Percentiles rank a stretch among this genome's conserved stretches.
phyloP scores from a whole-genome alignment of 305 asterid species.

The Striga hermonthica region DNA sequence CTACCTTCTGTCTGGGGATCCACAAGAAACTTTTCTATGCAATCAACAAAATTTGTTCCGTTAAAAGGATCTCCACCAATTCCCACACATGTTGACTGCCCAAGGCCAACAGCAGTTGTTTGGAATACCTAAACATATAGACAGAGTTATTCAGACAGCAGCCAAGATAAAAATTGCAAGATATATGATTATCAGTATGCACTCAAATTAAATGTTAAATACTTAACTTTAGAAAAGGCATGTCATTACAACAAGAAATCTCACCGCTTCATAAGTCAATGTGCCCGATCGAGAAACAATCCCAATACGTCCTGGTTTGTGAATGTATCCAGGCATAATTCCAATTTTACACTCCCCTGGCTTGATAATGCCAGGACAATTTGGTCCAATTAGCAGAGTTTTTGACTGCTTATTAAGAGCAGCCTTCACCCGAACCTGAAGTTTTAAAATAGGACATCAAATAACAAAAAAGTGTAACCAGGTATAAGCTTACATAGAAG shows the following conservation, averaged over 20 bases:
- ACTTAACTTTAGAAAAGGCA: conserved; percentile 3
- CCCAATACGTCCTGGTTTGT: conserved; percentile 97
- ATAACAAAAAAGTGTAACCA: conserved; percentile 24
- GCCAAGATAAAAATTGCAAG: conserved; percentile 12
- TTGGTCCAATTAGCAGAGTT: conserved; percentile 93
- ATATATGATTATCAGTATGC: neutral
- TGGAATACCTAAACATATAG: conserved; percentile 73
- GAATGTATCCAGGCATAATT: conserved; percentile 97
- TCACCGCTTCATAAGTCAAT: conserved; percentile 87
- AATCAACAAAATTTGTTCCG: conserved; percentile 96
- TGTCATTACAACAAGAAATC: conserved; percentile 28
- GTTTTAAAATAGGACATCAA: conserved; percentile 25
- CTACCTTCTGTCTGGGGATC: conserved; percentile 98
- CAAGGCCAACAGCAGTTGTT: conserved; percentile 98
- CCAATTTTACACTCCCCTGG: conserved; percentile 99
- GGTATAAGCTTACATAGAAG: conserved; percentile 10
- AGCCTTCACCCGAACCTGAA: conserved; percentile 84
- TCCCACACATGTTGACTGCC: conserved; percentile 96
- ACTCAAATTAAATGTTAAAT: neutral
- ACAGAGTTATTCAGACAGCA: conserved; percentile 19
- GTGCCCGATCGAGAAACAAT: conserved; percentile 90
- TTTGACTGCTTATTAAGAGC: conserved; percentile 80
- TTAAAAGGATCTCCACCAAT: conserved; percentile 99
- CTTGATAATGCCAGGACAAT: conserved; percentile 97
- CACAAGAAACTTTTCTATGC: conserved; percentile 75